Conservation (phyloP, 1,284 basidiomycete species). For the Termitomyces sp. region DNA sequence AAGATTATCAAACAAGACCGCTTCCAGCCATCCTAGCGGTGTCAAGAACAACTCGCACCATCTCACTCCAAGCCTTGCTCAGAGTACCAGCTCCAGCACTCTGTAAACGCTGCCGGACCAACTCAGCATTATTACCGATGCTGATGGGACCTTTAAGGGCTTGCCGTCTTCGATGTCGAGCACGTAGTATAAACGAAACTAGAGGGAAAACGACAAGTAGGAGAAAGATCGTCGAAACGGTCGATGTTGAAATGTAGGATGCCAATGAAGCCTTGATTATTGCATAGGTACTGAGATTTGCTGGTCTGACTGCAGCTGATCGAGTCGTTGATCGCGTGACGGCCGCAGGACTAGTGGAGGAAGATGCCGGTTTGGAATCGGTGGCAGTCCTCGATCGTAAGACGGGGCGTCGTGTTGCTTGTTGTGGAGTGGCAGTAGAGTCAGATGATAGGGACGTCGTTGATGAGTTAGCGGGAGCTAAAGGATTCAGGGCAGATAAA, state of each 20-base stretch:
- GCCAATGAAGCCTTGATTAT: slow-evolving; percentile 43
- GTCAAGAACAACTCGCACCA: slow-evolving; percentile 52
- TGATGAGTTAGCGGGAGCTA: slow-evolving; percentile 24
- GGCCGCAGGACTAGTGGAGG: slow-evolving; percentile 18
- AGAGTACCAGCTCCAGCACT: slow-evolving; percentile 32
- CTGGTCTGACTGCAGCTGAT: slow-evolving; percentile 33
- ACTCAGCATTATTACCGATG: slow-evolving; percentile 42
- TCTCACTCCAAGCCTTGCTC: slow-evolving; percentile 49
- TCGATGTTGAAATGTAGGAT: slow-evolving; percentile 43
- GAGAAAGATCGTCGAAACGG: slow-evolving; percentile 45
- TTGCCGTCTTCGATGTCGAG: slow-evolving; percentile 36
- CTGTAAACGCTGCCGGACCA: slow-evolving; percentile 52
- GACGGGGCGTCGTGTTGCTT: slow-evolving; percentile 14
- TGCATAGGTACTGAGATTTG: slow-evolving; percentile 37
- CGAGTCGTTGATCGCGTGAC: slow-evolving; percentile 26
- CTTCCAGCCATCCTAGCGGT: slow-evolving; percentile 73
- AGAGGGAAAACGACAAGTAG: slow-evolving; percentile 60
- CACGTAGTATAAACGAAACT: slow-evolving; percentile 51
- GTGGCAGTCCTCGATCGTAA: slow-evolving; percentile 16
- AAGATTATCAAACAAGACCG: slow-evolving; percentile 53
- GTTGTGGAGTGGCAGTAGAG: slow-evolving; percentile 16
- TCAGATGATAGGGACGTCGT: slow-evolving; percentile 19
- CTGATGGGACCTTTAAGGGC: slow-evolving; percentile 16
- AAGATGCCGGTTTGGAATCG: slow-evolving; percentile 23
- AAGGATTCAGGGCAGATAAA: slow-evolving; percentile 15